Conservation (phyloP, 2,329 filamentous ascomycete genomes). For the Blastomyces silverae region DNA sequence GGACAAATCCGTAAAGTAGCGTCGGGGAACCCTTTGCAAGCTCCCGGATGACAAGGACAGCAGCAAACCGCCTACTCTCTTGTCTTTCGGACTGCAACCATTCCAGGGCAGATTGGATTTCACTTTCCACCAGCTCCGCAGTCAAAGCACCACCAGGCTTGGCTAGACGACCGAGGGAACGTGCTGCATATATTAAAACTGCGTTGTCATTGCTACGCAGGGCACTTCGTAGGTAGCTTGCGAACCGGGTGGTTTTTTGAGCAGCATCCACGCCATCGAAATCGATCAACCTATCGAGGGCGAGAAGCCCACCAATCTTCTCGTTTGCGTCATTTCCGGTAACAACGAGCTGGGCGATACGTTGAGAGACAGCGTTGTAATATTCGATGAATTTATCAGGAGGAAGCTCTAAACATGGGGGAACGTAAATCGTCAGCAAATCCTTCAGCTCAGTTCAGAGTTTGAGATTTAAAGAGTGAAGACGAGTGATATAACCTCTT, state of each 20-base stretch:
- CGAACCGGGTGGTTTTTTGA: slow-evolving; percentile 89
- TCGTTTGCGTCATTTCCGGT: slow-evolving; percentile 83
- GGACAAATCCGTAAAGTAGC: slow-evolving; percentile 89
- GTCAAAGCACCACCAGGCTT: slow-evolving; percentile 89
- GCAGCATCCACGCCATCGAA: slow-evolving; percentile 93
- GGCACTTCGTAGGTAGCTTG: slow-evolving; percentile 79
- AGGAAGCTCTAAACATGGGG: slow-evolving; percentile 56
- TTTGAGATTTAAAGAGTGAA: neutral
- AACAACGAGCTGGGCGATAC: slow-evolving; percentile 66
- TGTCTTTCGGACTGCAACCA: slow-evolving; percentile 94
- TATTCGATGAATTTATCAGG: slow-evolving; percentile 70
- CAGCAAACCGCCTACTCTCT: slow-evolving; percentile 87
- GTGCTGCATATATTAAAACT: slow-evolving; percentile 83
- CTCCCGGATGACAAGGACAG: slow-evolving; percentile 83
- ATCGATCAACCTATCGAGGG: slow-evolving; percentile 86
- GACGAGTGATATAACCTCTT: slow-evolving; percentile 34
- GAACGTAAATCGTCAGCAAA: slow-evolving; percentile 6
- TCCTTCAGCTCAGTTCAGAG: neutral
- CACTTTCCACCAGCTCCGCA: slow-evolving; percentile 90
- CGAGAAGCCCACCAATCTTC: slow-evolving; percentile 83
- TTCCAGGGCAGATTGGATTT: slow-evolving; percentile 92
- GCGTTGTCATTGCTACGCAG: slow-evolving; percentile 84
- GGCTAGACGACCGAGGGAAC: slow-evolving; percentile 82
- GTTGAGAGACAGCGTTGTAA: slow-evolving; percentile 59
- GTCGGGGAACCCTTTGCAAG: slow-evolving; percentile 89